Base-by-base conservation (phyloP, 2,329 filamentous ascomycete species). In the Colletotrichum cereale region DNA sequence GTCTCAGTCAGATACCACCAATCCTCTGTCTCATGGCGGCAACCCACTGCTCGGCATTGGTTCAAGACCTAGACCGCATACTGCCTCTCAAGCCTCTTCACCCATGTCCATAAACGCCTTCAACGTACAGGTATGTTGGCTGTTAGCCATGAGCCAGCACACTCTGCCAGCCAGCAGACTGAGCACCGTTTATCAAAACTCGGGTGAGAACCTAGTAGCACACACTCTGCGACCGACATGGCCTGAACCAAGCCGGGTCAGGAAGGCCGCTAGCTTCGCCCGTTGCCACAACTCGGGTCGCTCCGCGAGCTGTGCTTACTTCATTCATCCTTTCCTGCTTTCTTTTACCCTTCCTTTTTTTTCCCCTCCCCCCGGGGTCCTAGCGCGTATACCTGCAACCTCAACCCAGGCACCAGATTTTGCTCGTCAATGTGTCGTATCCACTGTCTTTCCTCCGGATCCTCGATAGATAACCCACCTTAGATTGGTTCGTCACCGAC, bases 191-290 rank as follows among this genome's bases (percentile, higher is more conserved):
- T 31, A 34, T 52, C 44, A 36, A 10, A 6, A 16, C 8, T 50
- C 26, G 18, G 44, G 55, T 5, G 21, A 42, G 38, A 31, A 29
- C 8, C 16, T 26, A 5, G 29, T 31, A 26, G 48, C 36, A 40
- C 57, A 18, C 42, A 62, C 31, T 36, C 40, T 36, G 44, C 44
- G n/a, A 24, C 31, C 58, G 47, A 44, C 31, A 50, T 26, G n/a
- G 31, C 36, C 62, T 62, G 62, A 70, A 66, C 44, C 62, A 66
- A 70, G 66, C 53, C 62, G 66, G 53, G 66, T 53, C 36, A 66
- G 53, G 53, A 69, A 69, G 55, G 58, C 60, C 60, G 67, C 62
- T 66, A 57, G 62, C 44, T 36, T 69, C 47, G 61, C 36, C 21
- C 14, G 52, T 29, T 34, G 24, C 31, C 67, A 62, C 67, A 61